Evolutionary conservation across 129 eudicot genomes (phyloP).

Genomic region (Helianthus annuus): DNA sequence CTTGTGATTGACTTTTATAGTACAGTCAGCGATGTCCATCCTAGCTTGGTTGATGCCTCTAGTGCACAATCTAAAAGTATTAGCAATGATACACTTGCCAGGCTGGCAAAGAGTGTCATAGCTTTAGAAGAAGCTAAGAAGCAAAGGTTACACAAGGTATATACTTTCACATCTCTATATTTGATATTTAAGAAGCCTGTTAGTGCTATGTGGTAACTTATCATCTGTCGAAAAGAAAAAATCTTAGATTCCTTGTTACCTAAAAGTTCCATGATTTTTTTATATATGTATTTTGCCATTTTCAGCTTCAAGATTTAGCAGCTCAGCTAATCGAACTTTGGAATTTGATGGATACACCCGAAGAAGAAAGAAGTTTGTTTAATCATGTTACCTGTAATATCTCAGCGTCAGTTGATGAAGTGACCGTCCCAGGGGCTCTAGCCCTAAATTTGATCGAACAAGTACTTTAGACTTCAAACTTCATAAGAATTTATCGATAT

Average conservation of each 20-base stretch:
- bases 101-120: slow-evolving; percentile 77
- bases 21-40: slow-evolving; percentile 87
- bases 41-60: slow-evolving; percentile 73
- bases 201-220: too few relatives aligned
- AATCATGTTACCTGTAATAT: slow-evolving; percentile 86
- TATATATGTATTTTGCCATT: slow-evolving; percentile 12
- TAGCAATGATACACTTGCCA: slow-evolving; percentile 83
- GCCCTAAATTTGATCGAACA: slow-evolving; percentile 81
- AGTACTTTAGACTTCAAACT: slow-evolving; percentile 38
- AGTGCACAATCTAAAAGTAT: slow-evolving; percentile 84
- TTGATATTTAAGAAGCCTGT: background rate
- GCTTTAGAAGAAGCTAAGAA: slow-evolving; percentile 79
- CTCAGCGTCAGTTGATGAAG: slow-evolving; percentile 86
- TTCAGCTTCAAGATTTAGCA: slow-evolving; percentile 93
- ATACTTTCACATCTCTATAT: background rate
- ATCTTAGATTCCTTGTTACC: slow-evolving; percentile 9
- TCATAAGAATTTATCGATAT: background rate
- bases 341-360: slow-evolving; percentile 92
- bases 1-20: slow-evolving; percentile 80
- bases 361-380: slow-evolving; percentile 79
- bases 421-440: slow-evolving; percentile 83
- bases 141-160: slow-evolving; percentile 87
- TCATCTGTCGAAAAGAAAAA: too few relatives aligned
- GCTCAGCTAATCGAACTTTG: slow-evolving; percentile 80
- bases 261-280: background rate